phyloP scores from a whole-genome alignment of 257 asterid species.

The Avicennia marina region DNA sequence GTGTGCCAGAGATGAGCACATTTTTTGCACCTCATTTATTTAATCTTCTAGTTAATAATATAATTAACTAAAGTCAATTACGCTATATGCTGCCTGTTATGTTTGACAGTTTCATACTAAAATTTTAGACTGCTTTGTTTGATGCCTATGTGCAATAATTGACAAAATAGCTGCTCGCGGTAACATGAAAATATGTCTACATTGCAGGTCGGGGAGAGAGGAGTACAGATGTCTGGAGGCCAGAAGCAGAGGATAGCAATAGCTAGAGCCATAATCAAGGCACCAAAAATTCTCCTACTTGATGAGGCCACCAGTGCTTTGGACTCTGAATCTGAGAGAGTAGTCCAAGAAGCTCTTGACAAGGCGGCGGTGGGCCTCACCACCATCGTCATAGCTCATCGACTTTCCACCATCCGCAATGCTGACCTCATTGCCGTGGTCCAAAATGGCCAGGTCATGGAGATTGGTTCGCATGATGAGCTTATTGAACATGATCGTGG shows the following conservation, averaged over 20 bases:
- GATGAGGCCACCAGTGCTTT: conserved; percentile 98
- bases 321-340: conserved; percentile 78
- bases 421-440: conserved; percentile 77
- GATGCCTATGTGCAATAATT: too few relatives aligned
- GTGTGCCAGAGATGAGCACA: too few relatives aligned
- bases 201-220: conserved; percentile 89
- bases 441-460: conserved; percentile 60
- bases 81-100: too few relatives aligned
- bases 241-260: conserved; percentile 94
- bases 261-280: conserved; percentile 79
- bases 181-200: background rate
- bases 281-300: conserved; percentile 78
- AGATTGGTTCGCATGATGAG: conserved; percentile 62
- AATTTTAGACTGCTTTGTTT: too few relatives aligned
- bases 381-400: conserved; percentile 80
- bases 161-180: too few relatives aligned
- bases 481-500: conserved; percentile 42
- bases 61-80: too few relatives aligned
- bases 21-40: too few relatives aligned
- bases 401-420: conserved; percentile 82
- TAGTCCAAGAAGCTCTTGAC: conserved; percentile 85
- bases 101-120: too few relatives aligned
- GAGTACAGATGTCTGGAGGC: conserved; percentile 95
- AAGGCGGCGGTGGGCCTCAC: conserved; percentile 80
- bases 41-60: too few relatives aligned